Percentiles rank a stretch among this genome's conserved stretches.
These are phyloP conservation scores for Avena sativa DNA, from an alignment of 176 grass and related monocot genomes.

Conservation along the genomic window DNA sequence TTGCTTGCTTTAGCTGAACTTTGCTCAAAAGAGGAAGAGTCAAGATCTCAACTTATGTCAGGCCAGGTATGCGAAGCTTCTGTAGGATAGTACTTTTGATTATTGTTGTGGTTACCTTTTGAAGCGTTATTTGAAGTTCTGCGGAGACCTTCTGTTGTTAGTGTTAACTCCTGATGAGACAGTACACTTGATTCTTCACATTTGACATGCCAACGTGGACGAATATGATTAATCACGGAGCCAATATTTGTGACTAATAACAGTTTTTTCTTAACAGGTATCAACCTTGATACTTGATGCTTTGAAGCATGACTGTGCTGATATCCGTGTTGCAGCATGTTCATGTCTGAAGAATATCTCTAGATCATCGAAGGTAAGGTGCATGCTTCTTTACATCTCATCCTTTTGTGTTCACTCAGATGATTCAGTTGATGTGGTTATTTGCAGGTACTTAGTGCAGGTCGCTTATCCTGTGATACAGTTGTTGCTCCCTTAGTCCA, in stretches of 20 bases:
- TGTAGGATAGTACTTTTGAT: neutral
- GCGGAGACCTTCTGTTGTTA: constrained; percentile 32
- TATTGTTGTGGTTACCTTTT: constrained; percentile 21
- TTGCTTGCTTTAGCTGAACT: constrained; percentile 90
- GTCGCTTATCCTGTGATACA: constrained; percentile 75
- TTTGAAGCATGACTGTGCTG: constrained; percentile 77
- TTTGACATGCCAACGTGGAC: constrained; percentile 18
- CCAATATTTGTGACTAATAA: constrained; percentile 33
- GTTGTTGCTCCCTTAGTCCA: constrained; percentile 67
- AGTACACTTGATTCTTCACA: neutral
- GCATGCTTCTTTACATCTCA: constrained; percentile 33
- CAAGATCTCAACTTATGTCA: constrained; percentile 81
- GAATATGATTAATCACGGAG: constrained; percentile 13
- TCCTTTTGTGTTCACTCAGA: constrained; percentile 40
- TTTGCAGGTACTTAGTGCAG: constrained; percentile 90
- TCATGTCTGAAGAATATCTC: constrained; percentile 93
- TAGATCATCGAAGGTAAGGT: constrained; percentile 83
- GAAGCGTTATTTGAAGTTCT: constrained; percentile 24
- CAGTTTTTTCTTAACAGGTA: constrained; percentile 54
- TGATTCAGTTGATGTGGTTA: constrained; percentile 42
- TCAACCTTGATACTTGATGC: constrained; percentile 78
- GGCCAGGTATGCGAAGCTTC: constrained; percentile 50
- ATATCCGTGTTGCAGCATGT: constrained; percentile 91
- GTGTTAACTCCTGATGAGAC: constrained; percentile 27
- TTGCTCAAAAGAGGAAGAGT: constrained; percentile 85